phyloP scores from a whole-genome alignment of 208 protist species.

The Tritrichomonas musculus region DNA sequence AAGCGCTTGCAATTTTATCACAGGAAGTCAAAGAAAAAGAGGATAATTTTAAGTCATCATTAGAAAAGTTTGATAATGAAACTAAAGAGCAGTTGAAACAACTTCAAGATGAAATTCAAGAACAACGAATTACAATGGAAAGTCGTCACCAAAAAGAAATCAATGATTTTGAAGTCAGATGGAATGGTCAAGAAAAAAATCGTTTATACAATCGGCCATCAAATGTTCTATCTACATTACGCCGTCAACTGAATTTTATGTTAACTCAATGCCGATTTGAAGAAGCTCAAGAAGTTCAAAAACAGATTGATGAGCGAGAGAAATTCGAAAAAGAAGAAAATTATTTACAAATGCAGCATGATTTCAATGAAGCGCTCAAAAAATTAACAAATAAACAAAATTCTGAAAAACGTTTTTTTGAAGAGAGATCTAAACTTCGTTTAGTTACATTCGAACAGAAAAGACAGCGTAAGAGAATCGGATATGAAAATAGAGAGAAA shows the following conservation, averaged over 20 bases:
- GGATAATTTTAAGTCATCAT: background rate
- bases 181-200: background rate
- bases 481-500: no score
- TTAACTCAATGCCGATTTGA: background rate
- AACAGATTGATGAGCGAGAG: no score
- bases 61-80: background rate
- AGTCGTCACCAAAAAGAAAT: background rate
- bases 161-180: background rate
- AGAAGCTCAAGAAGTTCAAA: background rate
- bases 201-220: background rate
- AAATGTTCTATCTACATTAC: background rate
- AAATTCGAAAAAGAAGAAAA: no score
- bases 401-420: no score
- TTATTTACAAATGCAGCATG: no score
- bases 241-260: background rate
- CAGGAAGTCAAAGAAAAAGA: no score
- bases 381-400: no score
- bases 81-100: background rate
- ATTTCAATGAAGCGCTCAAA: no score
- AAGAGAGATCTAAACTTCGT: no score
- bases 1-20: no score
- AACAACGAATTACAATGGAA: background rate
- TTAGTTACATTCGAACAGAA: no score
- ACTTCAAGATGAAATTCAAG: background rate
- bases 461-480: no score